Evolutionary conservation across 2,329 filamentous ascomycete genomes (phyloP).

Genomic region (Sphaerulina vaccinii): DNA sequence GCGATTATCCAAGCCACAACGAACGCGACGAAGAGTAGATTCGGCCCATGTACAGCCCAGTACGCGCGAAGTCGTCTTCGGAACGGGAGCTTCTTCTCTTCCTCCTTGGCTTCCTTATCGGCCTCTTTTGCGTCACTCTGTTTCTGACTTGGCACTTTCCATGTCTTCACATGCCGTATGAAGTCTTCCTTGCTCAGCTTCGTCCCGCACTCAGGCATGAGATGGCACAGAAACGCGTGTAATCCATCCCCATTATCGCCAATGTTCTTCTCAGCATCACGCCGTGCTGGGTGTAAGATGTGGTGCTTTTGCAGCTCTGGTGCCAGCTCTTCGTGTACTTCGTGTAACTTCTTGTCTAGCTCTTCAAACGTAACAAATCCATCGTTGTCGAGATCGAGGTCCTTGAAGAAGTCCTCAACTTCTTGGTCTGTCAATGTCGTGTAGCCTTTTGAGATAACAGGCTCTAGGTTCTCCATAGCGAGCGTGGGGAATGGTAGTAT

Average conservation of each 20-base stretch:
- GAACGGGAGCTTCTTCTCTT: constrained; percentile 41
- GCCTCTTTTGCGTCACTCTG: constrained; percentile 53
- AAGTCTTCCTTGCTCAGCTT: constrained; percentile 52
- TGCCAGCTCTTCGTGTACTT: constrained; percentile 53
- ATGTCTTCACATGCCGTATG: constrained; percentile 58
- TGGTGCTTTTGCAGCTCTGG: constrained; percentile 50
- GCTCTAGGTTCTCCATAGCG: constrained; percentile 17
- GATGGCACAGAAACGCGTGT: constrained; percentile 53
- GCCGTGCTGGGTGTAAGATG: constrained; percentile 39
- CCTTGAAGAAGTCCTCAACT: constrained; percentile 53
- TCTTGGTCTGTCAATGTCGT: constrained; percentile 47
- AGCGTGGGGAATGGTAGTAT: not conserved
- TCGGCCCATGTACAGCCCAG: constrained; percentile 57
- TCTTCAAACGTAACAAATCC: constrained; percentile 55
- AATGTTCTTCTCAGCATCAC: constrained; percentile 31
- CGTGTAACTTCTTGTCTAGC: constrained; percentile 54
- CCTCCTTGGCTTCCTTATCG: constrained; percentile 47
- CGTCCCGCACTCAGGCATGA: constrained; percentile 45
- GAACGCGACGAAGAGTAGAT: constrained; percentile 51
- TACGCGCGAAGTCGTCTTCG: constrained; percentile 52
- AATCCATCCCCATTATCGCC: constrained; percentile 37
- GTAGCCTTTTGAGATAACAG: constrained; percentile 18
- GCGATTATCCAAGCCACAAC: constrained; percentile 51
- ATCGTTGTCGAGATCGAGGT: constrained; percentile 54
- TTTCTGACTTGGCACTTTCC: constrained; percentile 58